Percentiles rank a stretch among this genome's conserved stretches.
phyloP scores from a whole-genome alignment of 2,329 filamentous ascomycete species.

The Fusarium tuaranense region DNA sequence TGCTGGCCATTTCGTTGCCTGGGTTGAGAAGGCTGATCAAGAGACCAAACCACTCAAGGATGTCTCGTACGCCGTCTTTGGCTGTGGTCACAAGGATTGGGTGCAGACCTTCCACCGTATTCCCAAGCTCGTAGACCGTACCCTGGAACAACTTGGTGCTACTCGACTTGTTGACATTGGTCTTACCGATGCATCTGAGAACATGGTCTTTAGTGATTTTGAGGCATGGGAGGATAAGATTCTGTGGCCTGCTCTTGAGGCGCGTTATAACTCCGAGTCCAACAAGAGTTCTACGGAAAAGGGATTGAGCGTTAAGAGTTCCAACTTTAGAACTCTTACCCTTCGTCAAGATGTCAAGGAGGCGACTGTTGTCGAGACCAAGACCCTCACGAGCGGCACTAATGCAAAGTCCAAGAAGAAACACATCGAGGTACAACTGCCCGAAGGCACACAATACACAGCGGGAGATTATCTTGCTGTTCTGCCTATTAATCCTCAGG shows the following conservation, averaged over 20 bases:
- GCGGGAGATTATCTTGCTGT: neutral
- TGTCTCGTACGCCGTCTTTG: constrained; percentile 75
- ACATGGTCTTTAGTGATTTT: constrained; percentile 74
- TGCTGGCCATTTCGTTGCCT: neutral
- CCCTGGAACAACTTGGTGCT: constrained; percentile 54
- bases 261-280: neutral
- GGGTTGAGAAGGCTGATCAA: constrained; percentile 44
- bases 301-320: neutral
- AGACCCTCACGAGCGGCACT: neutral
- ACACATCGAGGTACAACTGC: neutral
- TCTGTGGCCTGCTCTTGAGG: constrained; percentile 7
- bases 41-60: constrained; percentile 71
- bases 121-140: constrained; percentile 69
- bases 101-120: constrained; percentile 73
- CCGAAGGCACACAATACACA: neutral
- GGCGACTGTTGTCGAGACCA: neutral
- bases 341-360: constrained; percentile 1
- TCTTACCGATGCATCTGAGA: constrained; percentile 67
- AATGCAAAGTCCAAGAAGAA: neutral
- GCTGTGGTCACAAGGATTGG: constrained; percentile 71
- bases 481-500: neutral
- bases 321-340: neutral
- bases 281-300: neutral
- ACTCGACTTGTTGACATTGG: constrained; percentile 57
- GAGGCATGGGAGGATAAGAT: constrained; percentile 73